Evolutionary conservation across 2,329 filamentous ascomycete species (phyloP).

Genomic region (Microcera coccophila): DNA sequence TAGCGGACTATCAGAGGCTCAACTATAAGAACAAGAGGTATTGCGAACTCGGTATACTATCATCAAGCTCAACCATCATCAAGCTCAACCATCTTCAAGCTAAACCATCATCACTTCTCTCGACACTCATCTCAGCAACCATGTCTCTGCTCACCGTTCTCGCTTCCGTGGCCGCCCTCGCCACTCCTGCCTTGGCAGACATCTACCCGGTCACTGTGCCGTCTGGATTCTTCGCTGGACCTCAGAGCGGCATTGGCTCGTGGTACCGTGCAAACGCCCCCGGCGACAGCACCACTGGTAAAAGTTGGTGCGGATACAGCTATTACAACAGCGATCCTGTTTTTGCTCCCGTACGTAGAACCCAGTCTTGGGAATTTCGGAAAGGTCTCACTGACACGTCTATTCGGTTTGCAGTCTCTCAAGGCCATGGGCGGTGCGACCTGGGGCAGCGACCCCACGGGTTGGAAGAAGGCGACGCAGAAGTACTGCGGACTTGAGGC

Average conservation of each 20-base stretch:
- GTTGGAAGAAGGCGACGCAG: background rate
- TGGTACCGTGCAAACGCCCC: background rate
- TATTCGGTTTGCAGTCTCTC: too few species aligned
- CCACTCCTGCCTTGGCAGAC: background rate
- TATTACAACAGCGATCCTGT: background rate
- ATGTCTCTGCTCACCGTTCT: too few species aligned
- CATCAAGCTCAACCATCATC: too few species aligned
- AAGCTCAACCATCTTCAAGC: too few species aligned
- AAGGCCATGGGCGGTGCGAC: constrained; percentile 1
- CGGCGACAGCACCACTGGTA: background rate
- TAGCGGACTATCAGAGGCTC: too few species aligned
- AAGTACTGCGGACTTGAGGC: background rate
- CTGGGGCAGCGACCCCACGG: background rate
- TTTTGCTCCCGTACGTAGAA: constrained; percentile 1
- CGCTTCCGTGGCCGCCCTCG: too few species aligned
- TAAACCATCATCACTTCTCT: too few species aligned
- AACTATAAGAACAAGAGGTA: too few species aligned
- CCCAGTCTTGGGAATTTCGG: too few species aligned
- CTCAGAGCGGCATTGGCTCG: constrained; percentile 1
- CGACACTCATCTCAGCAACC: too few species aligned
- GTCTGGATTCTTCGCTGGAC: background rate
- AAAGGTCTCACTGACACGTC: too few species aligned
- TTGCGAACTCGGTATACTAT: too few species aligned
- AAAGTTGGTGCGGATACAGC: background rate
- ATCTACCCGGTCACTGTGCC: background rate